A percentile compares a stretch with the other conserved stretches of the same genome.
Conservation (phyloP, 192 early-diverging fungal species). For the Pilaira anomala region DNA sequence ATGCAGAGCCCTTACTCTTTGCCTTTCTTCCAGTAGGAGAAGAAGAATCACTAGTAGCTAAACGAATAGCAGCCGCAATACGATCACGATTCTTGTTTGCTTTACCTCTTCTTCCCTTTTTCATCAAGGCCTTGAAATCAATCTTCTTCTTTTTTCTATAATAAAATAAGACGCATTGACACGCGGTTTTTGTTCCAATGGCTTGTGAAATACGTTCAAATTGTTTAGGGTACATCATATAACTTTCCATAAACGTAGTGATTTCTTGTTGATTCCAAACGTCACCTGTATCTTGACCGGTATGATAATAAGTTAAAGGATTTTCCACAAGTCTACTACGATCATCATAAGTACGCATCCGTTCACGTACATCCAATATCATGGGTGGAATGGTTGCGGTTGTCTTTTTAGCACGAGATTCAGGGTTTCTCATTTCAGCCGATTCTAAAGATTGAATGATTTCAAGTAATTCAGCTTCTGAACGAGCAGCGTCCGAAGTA, state of each 20-base stretch:
- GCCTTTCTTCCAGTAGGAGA: slow-evolving; percentile 28
- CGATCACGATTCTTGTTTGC: slow-evolving; percentile 46
- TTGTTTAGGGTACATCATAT: slow-evolving; percentile 69
- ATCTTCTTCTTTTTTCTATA: slow-evolving; percentile 77
- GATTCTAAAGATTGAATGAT: slow-evolving; percentile 71
- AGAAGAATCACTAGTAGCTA: slow-evolving; percentile 37
- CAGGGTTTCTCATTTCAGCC: slow-evolving; percentile 70
- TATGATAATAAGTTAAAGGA: slow-evolving; percentile 61
- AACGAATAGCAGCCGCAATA: slow-evolving; percentile 34
- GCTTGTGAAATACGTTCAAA: slow-evolving; percentile 69
- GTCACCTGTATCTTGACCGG: slow-evolving; percentile 51
- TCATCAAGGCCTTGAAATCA: slow-evolving; percentile 63
- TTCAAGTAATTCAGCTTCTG: slow-evolving; percentile 74
- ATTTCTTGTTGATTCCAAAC: slow-evolving; percentile 66
- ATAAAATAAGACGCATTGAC: slow-evolving; percentile 73
- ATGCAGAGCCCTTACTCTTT: slow-evolving; percentile 40
- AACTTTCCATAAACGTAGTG: slow-evolving; percentile 61
- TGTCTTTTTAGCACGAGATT: slow-evolving; percentile 65
- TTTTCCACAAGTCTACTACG: slow-evolving; percentile 55
- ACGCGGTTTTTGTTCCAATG: slow-evolving; percentile 60
- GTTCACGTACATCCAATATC: slow-evolving; percentile 59
- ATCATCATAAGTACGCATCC: slow-evolving; percentile 56
- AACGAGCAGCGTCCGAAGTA: slow-evolving; percentile 68
- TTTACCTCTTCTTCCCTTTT: slow-evolving; percentile 43
- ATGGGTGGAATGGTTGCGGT: slow-evolving; percentile 71